Percentiles rank a stretch among this genome's conserved stretches.
phyloP scores from a whole-genome alignment of 805 yeast genomes.

The Priceomyces medius region DNA sequence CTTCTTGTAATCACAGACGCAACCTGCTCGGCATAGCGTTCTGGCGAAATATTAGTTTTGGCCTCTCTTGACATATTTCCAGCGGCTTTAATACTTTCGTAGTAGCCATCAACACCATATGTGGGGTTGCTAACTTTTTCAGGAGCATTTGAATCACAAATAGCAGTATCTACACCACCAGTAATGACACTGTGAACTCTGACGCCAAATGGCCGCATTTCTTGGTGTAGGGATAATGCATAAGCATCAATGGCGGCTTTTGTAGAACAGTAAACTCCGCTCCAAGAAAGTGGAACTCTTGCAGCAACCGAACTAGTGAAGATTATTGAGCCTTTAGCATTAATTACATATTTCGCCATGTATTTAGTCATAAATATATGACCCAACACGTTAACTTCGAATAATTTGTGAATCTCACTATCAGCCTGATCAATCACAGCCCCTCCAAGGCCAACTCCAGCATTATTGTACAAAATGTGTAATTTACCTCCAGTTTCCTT shows the following conservation, averaged over 20 bases:
- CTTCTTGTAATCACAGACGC: constrained; percentile 16
- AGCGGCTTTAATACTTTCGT: constrained; percentile 18
- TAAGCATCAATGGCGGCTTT: constrained; percentile 41
- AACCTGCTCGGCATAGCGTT: constrained; percentile 25
- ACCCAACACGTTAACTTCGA: constrained; percentile 39
- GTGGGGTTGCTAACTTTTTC: constrained; percentile 11
- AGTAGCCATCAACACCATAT: constrained; percentile 22
- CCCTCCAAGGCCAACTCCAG: constrained; percentile 32
- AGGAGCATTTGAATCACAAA: constrained; percentile 18
- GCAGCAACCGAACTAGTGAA: constrained; percentile 40
- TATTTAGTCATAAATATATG: constrained; percentile 35
- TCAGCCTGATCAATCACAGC: constrained; percentile 32
- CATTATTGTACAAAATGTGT: constrained; percentile 42
- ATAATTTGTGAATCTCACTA: constrained; percentile 17
- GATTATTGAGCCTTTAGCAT: constrained; percentile 34
- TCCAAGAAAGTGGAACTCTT: constrained; percentile 33
- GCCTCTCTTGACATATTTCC: constrained; percentile 22
- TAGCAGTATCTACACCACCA: constrained; percentile 40
- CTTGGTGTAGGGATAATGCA: constrained; percentile 32
- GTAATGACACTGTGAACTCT: constrained; percentile 37
- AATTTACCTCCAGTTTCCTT: constrained; percentile 30
- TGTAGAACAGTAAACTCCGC: constrained; percentile 33
- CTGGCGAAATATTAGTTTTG: constrained; percentile 17
- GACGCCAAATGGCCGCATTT: constrained; percentile 38
- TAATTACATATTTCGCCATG: constrained; percentile 29